Conservation (phyloP, 305 asterid species). For the Fraxinus sp. region DNA sequence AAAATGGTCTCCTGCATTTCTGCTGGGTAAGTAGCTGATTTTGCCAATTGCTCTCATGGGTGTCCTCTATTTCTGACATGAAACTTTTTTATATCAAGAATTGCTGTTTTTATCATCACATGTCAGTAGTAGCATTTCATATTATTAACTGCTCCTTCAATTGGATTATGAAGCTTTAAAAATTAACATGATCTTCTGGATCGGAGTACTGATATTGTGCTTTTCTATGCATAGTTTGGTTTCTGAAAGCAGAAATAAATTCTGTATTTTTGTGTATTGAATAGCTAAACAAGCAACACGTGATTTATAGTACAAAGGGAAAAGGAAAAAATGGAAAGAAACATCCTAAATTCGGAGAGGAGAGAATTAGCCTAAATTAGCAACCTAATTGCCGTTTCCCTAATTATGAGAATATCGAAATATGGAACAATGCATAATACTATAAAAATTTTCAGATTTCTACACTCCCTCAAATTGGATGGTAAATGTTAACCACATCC, state of each 20-base stretch:
- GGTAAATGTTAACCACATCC: background rate
- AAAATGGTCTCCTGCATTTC: background rate
- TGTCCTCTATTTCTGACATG: background rate
- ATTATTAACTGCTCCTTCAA: background rate
- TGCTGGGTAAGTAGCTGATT: background rate
- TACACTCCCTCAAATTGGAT: background rate
- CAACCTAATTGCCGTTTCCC: too few relatives aligned
- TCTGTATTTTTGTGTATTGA: too few relatives aligned
- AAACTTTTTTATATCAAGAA: background rate
- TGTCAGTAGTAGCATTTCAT: background rate
- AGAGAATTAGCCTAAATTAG: too few relatives aligned
- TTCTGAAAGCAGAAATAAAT: background rate
- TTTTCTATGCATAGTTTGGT: too few relatives aligned
- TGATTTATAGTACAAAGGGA: too few relatives aligned
- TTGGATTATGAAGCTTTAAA: background rate
- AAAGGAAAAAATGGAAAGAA: too few relatives aligned
- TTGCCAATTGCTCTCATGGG: background rate
- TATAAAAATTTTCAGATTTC: too few relatives aligned
- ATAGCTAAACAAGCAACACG: too few relatives aligned
- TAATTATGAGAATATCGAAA: too few relatives aligned
- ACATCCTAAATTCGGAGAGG: too few relatives aligned
- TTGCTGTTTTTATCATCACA: background rate
- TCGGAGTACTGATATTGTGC: background rate
- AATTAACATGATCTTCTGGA: background rate
- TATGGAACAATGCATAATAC: too few relatives aligned